A percentile compares a stretch with the other conserved stretches of the same genome.
These are phyloP conservation scores for Pyrrhoderma noxium DNA, from an alignment of 1,284 basidiomycete species.

Conservation along the genomic window DNA sequence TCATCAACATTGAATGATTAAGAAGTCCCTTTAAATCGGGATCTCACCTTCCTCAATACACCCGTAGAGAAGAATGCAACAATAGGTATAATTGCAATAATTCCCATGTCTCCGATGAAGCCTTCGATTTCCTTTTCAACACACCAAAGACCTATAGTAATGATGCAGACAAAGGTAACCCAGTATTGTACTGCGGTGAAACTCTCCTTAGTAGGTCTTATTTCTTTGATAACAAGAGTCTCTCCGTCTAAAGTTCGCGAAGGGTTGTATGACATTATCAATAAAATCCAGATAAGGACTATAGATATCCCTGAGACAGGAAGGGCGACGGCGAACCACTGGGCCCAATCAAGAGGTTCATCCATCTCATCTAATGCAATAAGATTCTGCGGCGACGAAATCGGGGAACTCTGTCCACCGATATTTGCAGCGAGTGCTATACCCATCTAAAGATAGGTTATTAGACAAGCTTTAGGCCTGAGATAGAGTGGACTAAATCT, in stretches of 20 bases:
- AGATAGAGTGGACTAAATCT: too few relatives aligned
- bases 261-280: conserved; percentile 79
- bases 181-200: conserved; percentile 88
- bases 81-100: conserved; percentile 92
- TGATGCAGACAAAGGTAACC: conserved; percentile 79
- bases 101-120: conserved; percentile 91
- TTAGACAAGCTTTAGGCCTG: too few relatives aligned
- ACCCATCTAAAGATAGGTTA: conserved; percentile 54
- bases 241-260: conserved; percentile 67
- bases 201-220: conserved; percentile 71
- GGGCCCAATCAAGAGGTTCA: conserved; percentile 79
- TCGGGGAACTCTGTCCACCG: conserved; percentile 93
- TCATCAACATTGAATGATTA: conserved; percentile 10
- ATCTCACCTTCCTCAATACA: conserved; percentile 81
- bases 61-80: conserved; percentile 94
- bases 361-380: conserved; percentile 91
- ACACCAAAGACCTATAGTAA: conserved; percentile 91
- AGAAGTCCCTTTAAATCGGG: not conserved
- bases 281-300: conserved; percentile 84
- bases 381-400: conserved; percentile 95
- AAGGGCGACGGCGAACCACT: conserved; percentile 92
- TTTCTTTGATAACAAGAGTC: conserved; percentile 73
- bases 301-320: conserved; percentile 86
- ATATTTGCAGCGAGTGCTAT: conserved; percentile 98
- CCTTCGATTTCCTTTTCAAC: conserved; percentile 77